Percentiles rank a stretch among this genome's conserved stretches.
These are phyloP conservation scores for Phytophthora litchii DNA, from an alignment of 352 stramenopile genomes.

Conservation along the genomic window DNA sequence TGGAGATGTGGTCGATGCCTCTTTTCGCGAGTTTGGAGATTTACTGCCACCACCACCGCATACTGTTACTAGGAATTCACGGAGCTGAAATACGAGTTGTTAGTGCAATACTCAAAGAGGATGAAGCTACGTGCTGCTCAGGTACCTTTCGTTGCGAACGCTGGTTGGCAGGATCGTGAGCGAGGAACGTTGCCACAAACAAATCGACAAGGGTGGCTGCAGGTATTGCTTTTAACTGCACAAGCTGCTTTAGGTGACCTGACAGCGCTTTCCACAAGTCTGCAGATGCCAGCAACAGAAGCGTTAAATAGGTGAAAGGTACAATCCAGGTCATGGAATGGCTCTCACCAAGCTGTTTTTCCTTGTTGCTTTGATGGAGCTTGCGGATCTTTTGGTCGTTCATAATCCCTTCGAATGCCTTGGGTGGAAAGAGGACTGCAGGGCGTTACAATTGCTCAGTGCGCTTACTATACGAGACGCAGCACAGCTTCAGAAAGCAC, in stretches of 20 bases:
- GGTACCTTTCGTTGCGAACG: constrained; percentile 72
- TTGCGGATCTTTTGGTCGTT: constrained; percentile 82
- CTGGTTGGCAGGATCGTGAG: constrained; percentile 60
- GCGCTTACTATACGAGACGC: background rate
- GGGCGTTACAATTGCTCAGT: background rate
- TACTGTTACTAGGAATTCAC: constrained; percentile 58
- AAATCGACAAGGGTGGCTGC: constrained; percentile 44
- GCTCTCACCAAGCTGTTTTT: constrained; percentile 63
- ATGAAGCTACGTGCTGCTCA: background rate
- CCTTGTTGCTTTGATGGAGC: constrained; percentile 71
- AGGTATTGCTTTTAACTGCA: constrained; percentile 47
- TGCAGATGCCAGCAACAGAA: constrained; percentile 21
- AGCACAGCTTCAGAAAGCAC: background rate
- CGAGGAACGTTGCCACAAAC: constrained; percentile 59
- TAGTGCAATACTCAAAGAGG: background rate
- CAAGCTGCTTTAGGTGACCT: constrained; percentile 61
- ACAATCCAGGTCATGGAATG: background rate
- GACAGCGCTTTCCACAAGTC: constrained; percentile 77
- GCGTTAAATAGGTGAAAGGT: background rate
- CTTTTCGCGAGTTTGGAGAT: constrained; percentile 33
- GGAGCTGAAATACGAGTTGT: constrained; percentile 44
- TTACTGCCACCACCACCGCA: constrained; percentile 43
- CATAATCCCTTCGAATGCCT: constrained; percentile 85
- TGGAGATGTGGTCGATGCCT: constrained; percentile 13
- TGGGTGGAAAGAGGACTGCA: constrained; percentile 67